Conservation (phyloP, 2,329 filamentous ascomycete genomes). For the Penicillium sp. region DNA sequence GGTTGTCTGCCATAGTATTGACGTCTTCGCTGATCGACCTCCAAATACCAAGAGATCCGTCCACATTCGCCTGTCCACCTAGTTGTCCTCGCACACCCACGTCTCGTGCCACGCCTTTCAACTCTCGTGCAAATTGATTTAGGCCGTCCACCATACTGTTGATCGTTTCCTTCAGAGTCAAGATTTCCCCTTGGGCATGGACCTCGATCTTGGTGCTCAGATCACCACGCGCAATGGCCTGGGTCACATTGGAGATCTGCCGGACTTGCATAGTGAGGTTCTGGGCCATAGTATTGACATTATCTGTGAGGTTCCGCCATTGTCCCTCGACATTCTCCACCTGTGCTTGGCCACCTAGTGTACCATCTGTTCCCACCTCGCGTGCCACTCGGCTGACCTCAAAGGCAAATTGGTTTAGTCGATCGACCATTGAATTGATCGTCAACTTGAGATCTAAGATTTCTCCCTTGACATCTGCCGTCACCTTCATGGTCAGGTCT, state of each 20-base stretch:
- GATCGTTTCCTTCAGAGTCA: constrained; percentile 88
- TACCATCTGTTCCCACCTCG: constrained; percentile 62
- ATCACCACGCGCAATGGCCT: constrained; percentile 88
- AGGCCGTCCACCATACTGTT: constrained; percentile 96
- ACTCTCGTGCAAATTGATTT: constrained; percentile 89
- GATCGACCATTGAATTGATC: constrained; percentile 64
- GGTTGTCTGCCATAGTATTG: constrained; percentile 80
- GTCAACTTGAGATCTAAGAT: constrained; percentile 91
- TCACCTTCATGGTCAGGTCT: constrained; percentile 89
- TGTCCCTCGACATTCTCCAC: constrained; percentile 63
- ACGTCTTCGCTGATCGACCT: constrained; percentile 95
- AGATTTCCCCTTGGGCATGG: constrained; percentile 86
- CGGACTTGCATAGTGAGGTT: constrained; percentile 67
- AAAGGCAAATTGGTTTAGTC: constrained; percentile 60
- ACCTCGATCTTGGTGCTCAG: constrained; percentile 94
- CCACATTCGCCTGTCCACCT: constrained; percentile 92
- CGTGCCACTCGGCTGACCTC: constrained; percentile 63
- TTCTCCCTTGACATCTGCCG: constrained; percentile 84
- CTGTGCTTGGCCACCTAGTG: constrained; percentile 59
- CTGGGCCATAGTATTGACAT: constrained; percentile 63
- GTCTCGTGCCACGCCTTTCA: constrained; percentile 88
- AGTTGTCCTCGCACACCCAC: constrained; percentile 96
- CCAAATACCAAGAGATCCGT: constrained; percentile 86
- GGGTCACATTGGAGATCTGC: constrained; percentile 86
- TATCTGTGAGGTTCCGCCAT: constrained; percentile 63